Percentiles rank a stretch among this genome's conserved stretches.
phyloP scores from a whole-genome alignment of 73 alveolate species.

The Paramecium sexaurelia region DNA sequence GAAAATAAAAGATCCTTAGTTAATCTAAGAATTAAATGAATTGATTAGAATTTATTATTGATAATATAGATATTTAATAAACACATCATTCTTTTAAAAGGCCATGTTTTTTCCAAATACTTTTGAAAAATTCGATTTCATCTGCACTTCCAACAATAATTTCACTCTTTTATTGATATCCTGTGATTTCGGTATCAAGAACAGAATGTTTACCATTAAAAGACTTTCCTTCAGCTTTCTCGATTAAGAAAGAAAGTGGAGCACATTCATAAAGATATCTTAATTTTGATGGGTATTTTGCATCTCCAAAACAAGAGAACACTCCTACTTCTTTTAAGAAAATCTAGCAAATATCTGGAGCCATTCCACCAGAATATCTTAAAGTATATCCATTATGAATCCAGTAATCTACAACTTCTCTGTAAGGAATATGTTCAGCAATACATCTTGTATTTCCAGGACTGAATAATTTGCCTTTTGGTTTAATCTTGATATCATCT shows the following conservation, averaged over 20 bases:
- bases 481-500: slow-evolving; percentile 75
- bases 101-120: slow-evolving; percentile 47
- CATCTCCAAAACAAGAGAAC: slow-evolving; percentile 78
- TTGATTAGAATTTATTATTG: slow-evolving; percentile 25
- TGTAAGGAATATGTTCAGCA: slow-evolving; percentile 75
- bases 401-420: slow-evolving; percentile 74
- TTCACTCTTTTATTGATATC: slow-evolving; percentile 18
- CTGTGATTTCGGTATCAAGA: slow-evolving; percentile 42
- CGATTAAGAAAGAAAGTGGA: slow-evolving; percentile 84
- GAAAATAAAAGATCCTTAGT: slow-evolving; percentile 23
- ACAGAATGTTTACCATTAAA: slow-evolving; percentile 70
- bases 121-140: not conserved
- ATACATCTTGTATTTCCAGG: slow-evolving; percentile 89
- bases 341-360: slow-evolving; percentile 88
- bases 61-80: not conserved
- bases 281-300: slow-evolving; percentile 66
- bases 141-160: slow-evolving; percentile 14
- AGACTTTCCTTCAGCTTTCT: slow-evolving; percentile 90
- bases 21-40: slow-evolving; percentile 27
- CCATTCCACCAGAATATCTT: slow-evolving; percentile 95
- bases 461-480: slow-evolving; percentile 82
- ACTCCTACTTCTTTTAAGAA: slow-evolving; percentile 90
- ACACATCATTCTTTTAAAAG: not conserved
- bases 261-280: slow-evolving; percentile 83
- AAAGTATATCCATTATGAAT: slow-evolving; percentile 82